Evolutionary conservation across 805 yeast species (phyloP).

Genomic region (Yarrowia deformans): DNA sequence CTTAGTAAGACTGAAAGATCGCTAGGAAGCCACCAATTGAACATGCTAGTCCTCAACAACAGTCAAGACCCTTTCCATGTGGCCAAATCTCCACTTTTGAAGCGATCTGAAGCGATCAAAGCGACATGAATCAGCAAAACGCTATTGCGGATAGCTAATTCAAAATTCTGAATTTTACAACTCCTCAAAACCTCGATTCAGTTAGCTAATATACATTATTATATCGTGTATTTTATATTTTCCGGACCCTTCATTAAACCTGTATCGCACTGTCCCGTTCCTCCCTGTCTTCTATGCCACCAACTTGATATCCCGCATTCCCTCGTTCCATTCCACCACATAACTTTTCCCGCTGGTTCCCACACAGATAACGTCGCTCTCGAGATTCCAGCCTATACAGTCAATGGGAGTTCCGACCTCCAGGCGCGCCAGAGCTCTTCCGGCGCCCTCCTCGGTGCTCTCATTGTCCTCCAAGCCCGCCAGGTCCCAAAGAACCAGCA

Average conservation of each 20-base stretch:
- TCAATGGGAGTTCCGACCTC: slow-evolving; percentile 30
- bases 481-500: slow-evolving; percentile 51
- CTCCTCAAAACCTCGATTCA: too few relatives aligned
- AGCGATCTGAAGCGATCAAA: too few relatives aligned
- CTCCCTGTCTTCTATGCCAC: neutral
- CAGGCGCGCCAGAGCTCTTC: slow-evolving; percentile 28
- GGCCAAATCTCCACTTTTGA: too few relatives aligned
- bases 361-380: slow-evolving; percentile 14
- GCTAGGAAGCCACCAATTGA: too few relatives aligned
- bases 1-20: too few relatives aligned
- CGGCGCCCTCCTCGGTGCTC: slow-evolving; percentile 23
- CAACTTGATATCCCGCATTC: neutral
- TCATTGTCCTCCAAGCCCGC: slow-evolving; percentile 9
- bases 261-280: neutral
- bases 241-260: neutral
- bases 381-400: slow-evolving; percentile 32
- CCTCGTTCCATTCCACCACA: slow-evolving; percentile 24
- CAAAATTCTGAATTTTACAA: too few relatives aligned
- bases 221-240: slow-evolving; percentile 1
- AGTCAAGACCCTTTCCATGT: too few relatives aligned
- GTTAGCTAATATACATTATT: slow-evolving; percentile 31
- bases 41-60: too few relatives aligned
- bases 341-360: slow-evolving; percentile 32
- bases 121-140: too few relatives aligned
- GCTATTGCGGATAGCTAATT: too few relatives aligned